phyloP scores from a whole-genome alignment of 352 stramenopile species.

The Phytophthora tentaculata region DNA sequence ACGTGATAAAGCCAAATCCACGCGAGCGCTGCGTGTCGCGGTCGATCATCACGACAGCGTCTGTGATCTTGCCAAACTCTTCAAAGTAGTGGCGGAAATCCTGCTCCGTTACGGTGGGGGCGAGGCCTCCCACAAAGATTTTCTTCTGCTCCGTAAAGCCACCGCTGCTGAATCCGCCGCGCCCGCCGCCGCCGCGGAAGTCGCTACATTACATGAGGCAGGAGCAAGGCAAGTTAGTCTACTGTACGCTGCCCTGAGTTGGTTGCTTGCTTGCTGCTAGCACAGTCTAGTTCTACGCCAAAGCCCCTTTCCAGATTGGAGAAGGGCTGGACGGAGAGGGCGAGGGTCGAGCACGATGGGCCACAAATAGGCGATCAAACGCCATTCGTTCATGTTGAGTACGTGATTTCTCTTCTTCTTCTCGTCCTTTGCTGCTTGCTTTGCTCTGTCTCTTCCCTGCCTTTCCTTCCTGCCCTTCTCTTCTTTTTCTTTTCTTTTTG shows the following conservation, averaged over 20 bases:
- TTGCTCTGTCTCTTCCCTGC: constrained; percentile 22
- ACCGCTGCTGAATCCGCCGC: constrained; percentile 35
- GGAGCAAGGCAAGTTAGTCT: constrained; percentile 33
- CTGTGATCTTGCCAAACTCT: constrained; percentile 89
- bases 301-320: constrained; percentile 36
- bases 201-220: constrained; percentile 50
- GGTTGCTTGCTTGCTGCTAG: constrained; percentile 23
- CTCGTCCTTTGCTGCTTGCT: constrained; percentile 30
- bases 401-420: constrained; percentile 34
- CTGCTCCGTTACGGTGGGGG: constrained; percentile 85
- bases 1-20: constrained; percentile 94
- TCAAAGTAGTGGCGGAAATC: constrained; percentile 94
- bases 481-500: constrained; percentile 35
- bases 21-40: constrained; percentile 90
- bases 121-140: constrained; percentile 93
- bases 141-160: constrained; percentile 86
- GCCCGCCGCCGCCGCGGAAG: constrained; percentile 40
- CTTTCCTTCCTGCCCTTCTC: constrained; percentile 38
- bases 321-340: constrained; percentile 45
- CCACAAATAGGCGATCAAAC: constrained; percentile 39
- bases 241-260: constrained; percentile 11
- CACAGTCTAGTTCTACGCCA: constrained; percentile 26
- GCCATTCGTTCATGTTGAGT: constrained; percentile 49
- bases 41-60: constrained; percentile 95
- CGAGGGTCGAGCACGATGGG: constrained; percentile 29